These are phyloP conservation scores for Sarocladiaceae sp. DNA, from an alignment of 2,329 filamentous ascomycete species.

Conservation along the genomic window DNA sequence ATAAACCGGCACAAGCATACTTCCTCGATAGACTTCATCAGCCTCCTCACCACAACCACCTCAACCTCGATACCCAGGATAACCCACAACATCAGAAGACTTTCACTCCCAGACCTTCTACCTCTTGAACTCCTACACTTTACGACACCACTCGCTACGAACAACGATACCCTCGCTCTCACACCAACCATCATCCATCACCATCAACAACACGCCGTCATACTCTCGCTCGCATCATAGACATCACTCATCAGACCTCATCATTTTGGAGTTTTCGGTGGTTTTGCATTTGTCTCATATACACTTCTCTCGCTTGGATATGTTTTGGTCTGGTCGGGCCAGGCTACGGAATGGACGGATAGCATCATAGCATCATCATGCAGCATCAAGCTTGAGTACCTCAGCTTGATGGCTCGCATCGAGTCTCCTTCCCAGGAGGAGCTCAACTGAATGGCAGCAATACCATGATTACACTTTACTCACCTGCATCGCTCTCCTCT, in stretches of 20 bases:
- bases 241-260: background rate
- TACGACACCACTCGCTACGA: slow-evolving; percentile 6
- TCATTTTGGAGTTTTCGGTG: background rate
- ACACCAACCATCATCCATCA: background rate
- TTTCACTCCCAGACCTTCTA: background rate
- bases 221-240: background rate
- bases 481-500: background rate
- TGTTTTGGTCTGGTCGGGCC: background rate
- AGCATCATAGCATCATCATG: background rate
- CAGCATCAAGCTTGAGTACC: background rate
- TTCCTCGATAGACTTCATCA: slow-evolving; percentile 6
- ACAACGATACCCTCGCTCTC: slow-evolving; percentile 9
- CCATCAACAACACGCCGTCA: too few species aligned
- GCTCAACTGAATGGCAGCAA: slow-evolving; percentile 31
- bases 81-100: background rate
- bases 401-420: too few species aligned
- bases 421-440: background rate
- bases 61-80: background rate
- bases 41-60: background rate
- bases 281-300: too few species aligned
- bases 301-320: too few species aligned
- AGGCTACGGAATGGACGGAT: too few species aligned
- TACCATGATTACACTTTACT: slow-evolving; percentile 25
- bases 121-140: background rate
- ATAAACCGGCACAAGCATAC: too few species aligned